Evolutionary conservation across 2,329 filamentous ascomycete genomes (phyloP).

Genomic region (Podosphaera fusca): DNA sequence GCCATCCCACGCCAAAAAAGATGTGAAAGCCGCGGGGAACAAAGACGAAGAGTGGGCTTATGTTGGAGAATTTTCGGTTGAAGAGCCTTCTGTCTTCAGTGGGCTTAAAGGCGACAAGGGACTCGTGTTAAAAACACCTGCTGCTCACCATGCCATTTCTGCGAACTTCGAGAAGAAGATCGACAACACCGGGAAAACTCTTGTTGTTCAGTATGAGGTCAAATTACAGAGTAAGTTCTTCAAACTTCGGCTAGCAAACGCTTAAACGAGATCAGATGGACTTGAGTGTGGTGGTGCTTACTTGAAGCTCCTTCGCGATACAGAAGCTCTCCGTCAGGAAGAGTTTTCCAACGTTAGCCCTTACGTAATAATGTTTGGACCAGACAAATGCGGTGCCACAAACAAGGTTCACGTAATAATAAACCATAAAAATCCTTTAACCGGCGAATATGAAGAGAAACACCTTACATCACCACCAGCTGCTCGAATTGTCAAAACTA

Average conservation of each 20-base stretch:
- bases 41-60: slow-evolving; percentile 88
- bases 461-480: slow-evolving; percentile 67
- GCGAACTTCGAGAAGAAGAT: slow-evolving; percentile 95
- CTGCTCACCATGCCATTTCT: slow-evolving; percentile 96
- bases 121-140: slow-evolving; percentile 91
- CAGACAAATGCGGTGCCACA: slow-evolving; percentile 95
- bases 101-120: slow-evolving; percentile 90
- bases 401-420: slow-evolving; percentile 99
- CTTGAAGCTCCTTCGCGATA: slow-evolving; percentile 95
- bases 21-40: slow-evolving; percentile 37
- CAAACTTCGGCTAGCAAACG: not conserved
- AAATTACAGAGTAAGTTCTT: slow-evolving; percentile 75
- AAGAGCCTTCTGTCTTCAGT: slow-evolving; percentile 78
- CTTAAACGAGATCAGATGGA: slow-evolving; percentile 34
- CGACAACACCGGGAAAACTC: slow-evolving; percentile 88
- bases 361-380: slow-evolving; percentile 99
- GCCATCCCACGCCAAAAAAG: slow-evolving; percentile 90
- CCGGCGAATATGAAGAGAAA: slow-evolving; percentile 99
- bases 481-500: slow-evolving; percentile 75
- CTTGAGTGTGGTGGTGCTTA: slow-evolving; percentile 97
- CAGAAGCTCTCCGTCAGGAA: slow-evolving; percentile 85
- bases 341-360: slow-evolving; percentile 96
- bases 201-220: slow-evolving; percentile 97
- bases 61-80: slow-evolving; percentile 86
- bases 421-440: slow-evolving; percentile 99